Conservation (phyloP, 2,329 filamentous ascomycete genomes). For the Fusarium pilosicola region DNA sequence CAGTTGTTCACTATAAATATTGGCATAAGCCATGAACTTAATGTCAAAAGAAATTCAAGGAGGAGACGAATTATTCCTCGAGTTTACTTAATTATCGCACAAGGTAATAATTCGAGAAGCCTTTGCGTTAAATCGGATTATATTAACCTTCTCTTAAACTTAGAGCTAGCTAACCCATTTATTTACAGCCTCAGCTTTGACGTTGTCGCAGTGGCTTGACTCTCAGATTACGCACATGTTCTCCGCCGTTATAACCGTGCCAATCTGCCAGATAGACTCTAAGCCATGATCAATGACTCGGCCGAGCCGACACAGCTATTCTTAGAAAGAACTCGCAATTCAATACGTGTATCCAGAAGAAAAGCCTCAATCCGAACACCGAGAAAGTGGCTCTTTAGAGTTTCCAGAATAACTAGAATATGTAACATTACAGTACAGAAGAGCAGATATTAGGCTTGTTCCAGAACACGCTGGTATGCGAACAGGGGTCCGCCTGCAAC, state of each 20-base stretch:
- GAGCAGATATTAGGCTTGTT: conserved; percentile 5
- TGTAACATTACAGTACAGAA: conserved; percentile 8
- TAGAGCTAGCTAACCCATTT: not conserved
- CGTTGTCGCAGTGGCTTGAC: not conserved
- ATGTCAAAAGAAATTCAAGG: not conserved
- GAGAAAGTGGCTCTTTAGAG: conserved; percentile 2
- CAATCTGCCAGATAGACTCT: not conserved
- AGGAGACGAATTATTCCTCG: not conserved
- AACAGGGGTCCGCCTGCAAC: conserved; percentile 30
- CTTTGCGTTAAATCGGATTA: not conserved
- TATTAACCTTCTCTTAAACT: not conserved
- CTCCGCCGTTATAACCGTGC: not conserved
- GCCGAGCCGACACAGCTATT: conserved; percentile 17
- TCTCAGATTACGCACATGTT: not conserved
- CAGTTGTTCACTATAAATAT: not conserved
- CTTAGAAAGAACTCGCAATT: conserved; percentile 1
- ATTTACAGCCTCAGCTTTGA: conserved; percentile 3
- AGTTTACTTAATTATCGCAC: not conserved
- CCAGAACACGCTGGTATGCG: conserved; percentile 9
- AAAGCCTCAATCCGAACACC: not conserved
- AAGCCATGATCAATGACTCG: not conserved
- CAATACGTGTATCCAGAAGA: not conserved
- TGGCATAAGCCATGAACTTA: not conserved
- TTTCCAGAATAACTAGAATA: conserved; percentile 11
- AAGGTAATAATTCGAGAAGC: not conserved